Evolutionary conservation across 1,139 yeast genomes (phyloP), one percentile per base, ranked within the genome.

Genomic region (Geotrichum macrosporum): DNA sequence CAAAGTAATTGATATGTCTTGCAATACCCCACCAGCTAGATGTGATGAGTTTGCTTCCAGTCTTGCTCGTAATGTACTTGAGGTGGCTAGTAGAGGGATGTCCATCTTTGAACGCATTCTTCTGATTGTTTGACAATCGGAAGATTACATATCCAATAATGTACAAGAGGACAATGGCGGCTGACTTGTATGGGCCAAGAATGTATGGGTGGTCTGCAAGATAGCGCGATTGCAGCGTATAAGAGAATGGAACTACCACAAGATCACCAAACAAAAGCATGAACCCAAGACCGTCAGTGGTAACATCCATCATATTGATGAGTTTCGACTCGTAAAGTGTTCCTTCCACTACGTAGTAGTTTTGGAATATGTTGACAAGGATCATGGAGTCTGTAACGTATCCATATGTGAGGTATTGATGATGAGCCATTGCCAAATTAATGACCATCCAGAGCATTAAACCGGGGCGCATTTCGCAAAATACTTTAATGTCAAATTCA

Each of bases 11-110:
- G 63, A 87, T 87, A 64, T 92, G 98, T 57, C 95, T 95, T 5
- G 95, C 81, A 34, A 73, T 66, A 3, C 84, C 85, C 98, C 98
- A 92, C 98, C 98, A 92, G 2, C 97, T 96, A 58, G 87, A 94
- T 49, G 80, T 76, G 46, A 92, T 71, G 54, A 92, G 74, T 60
- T 78, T 84, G 32, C 95, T 83, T 1, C 95, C 95, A 12, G 85
- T 78, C 27, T 74, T 71, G 1, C 96, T 84, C 53, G 76, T 69
- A 52, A 92, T 83, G 52, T 79, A 81, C 57, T 78, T 76, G 62
- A 84, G 69, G 48, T 81, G 74, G 48, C 75, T 66, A 53, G 79
- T 76, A 41, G 76, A 70, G 48, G 88, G 73, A 59, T 82, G 77
- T 9, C 95, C 95, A 55, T 77, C 78, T 66, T 85, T 82, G 71